phyloP scores from a whole-genome alignment of 116 monocot genomes.

The Dioscorea cayenensis region DNA sequence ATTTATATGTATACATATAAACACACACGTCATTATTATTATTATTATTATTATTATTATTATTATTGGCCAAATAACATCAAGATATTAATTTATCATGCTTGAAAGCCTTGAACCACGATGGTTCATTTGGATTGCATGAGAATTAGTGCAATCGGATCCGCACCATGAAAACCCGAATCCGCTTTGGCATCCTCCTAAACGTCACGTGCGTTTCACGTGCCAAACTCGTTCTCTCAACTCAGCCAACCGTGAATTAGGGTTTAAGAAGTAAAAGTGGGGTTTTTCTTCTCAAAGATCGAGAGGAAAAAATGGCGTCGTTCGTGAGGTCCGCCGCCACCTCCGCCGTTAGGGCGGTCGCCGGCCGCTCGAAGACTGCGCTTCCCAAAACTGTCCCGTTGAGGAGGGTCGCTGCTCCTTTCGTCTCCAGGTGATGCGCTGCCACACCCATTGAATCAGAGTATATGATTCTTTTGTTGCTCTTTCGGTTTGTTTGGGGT shows the following conservation, averaged over 20 bases:
- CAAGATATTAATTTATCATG: too few relatives aligned
- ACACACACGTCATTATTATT: too few relatives aligned
- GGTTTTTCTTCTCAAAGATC: not conserved
- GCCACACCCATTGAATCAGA: not conserved
- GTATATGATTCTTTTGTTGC: not conserved
- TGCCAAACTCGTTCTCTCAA: too few relatives aligned
- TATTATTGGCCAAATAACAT: too few relatives aligned
- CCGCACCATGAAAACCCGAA: too few relatives aligned
- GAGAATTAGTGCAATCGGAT: too few relatives aligned
- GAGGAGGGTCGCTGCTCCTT: constrained; percentile 14
- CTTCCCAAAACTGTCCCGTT: constrained; percentile 25
- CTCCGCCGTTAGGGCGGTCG: constrained; percentile 28
- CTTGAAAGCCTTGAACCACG: too few relatives aligned
- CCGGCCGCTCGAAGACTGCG: constrained; percentile 27
- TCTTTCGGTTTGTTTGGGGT: not conserved
- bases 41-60: too few relatives aligned
- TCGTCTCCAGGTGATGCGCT: constrained; percentile 35
- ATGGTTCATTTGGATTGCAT: too few relatives aligned
- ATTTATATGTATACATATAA: too few relatives aligned
- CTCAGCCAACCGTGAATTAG: not conserved
- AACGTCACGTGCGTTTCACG: too few relatives aligned
- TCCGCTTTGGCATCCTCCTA: too few relatives aligned
- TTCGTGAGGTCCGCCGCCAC: constrained; percentile 42
- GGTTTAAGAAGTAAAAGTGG: not conserved
- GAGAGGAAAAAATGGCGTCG: constrained; percentile 23